Base-by-base conservation (phyloP, 768 basidiomycete genomes). In the Pleurotus sapidus region DNA sequence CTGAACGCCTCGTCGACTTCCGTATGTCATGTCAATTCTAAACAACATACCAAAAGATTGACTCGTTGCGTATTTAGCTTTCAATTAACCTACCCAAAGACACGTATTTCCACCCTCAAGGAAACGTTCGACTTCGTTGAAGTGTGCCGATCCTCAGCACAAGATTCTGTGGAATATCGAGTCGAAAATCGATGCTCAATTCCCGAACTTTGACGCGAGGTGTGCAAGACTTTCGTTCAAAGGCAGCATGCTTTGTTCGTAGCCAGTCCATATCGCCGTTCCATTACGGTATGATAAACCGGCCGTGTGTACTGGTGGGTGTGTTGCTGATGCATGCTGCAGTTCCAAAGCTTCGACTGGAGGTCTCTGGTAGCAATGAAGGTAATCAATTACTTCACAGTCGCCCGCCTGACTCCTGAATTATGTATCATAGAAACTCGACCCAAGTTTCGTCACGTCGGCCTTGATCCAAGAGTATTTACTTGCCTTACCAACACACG, bases 321-420 rank as follows among this genome's bases (percentile, higher is more conserved):
- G 30, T 11, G 8, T 34, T 34, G 30, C 30, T 34, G 30, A 34
- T 17, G 24, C 38, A 27, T 39, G 55, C 46, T 20, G 5, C 61
- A 91, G 88, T 89, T 83, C 61, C 88, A 93, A 73, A 89, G 88
- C 63, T 91, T 91, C 63, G 87, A 91, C 67, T 93, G 91, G 91
- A 77, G 89, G 63, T 86, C 89, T 12, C 67, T 93, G 12, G 67
- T 88, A 49, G 78, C 72, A 20, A 91, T 91, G 87, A 89, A 88
- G 79, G 84, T 80, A 61, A 37, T 48, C 57, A 3, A 14, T 18
- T 4, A 6, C 27, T 49, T 24, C 15, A 12, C 5, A n/a, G n/a
- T n/a, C 11, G n/a, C 39, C 39, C n/a, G 3, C 9, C 3, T n/a
- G 11, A 24, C 2, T 17, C 15, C 17, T 20, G 17, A 48, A 48